These are phyloP conservation scores for Pichia sp. DNA, from an alignment of 1,139 yeast genomes.

Conservation along the genomic window DNA sequence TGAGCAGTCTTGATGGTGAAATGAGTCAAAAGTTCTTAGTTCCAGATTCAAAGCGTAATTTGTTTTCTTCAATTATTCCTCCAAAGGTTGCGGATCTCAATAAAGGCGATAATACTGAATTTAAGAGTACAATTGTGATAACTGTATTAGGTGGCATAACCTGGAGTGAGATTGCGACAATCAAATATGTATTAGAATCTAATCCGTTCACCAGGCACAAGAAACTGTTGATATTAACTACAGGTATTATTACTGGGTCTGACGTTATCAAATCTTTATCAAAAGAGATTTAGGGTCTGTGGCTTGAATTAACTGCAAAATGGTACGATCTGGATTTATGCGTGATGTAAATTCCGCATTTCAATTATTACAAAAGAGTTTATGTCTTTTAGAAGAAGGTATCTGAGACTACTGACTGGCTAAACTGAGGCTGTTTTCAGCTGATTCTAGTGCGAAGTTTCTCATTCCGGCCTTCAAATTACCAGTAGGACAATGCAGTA, in stretches of 20 bases:
- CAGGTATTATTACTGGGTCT: conserved; percentile 45
- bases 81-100: conserved; percentile 21
- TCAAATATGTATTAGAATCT: conserved; percentile 44
- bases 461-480: too few relatives aligned
- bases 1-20: conserved; percentile 19
- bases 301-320: too few relatives aligned
- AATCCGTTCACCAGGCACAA: conserved; percentile 30
- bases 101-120: conserved; percentile 24
- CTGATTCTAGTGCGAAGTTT: too few relatives aligned
- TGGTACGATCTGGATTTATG: too few relatives aligned
- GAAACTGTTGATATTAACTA: conserved; percentile 44
- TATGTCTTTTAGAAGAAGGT: too few relatives aligned
- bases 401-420: too few relatives aligned
- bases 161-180: conserved; percentile 62
- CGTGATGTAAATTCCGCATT: too few relatives aligned
- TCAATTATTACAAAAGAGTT: too few relatives aligned
- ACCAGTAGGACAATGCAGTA: too few relatives aligned
- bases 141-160: conserved; percentile 72
- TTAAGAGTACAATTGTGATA: conserved; percentile 40
- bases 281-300: too few relatives aligned
- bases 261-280: conserved; percentile 27
- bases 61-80: conserved; percentile 22
- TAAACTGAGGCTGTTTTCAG: too few relatives aligned
- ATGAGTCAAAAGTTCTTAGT: conserved; percentile 21
- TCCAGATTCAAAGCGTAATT: conserved; percentile 23